phyloP scores from a whole-genome alignment of 495 filamentous ascomycete genomes.

The Recurvomyces mirabilis region DNA sequence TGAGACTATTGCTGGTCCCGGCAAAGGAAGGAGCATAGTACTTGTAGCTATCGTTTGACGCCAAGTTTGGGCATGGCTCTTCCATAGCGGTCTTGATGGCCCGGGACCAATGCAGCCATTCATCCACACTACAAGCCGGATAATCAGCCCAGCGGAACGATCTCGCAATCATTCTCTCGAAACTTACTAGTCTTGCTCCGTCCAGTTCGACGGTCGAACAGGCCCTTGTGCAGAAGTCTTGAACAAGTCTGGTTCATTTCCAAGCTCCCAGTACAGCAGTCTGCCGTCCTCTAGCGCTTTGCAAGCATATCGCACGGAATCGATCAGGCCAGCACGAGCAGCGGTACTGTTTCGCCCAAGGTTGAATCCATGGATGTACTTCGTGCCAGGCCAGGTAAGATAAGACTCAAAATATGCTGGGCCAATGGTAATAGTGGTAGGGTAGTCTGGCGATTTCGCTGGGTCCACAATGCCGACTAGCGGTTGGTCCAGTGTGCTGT shows the following conservation, averaged over 20 bases:
- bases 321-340: slow-evolving; percentile 41
- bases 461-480: slow-evolving; percentile 45
- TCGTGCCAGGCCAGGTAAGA: slow-evolving; percentile 42
- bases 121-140: slow-evolving; percentile 30
- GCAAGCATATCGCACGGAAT: slow-evolving; percentile 48
- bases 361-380: slow-evolving; percentile 56
- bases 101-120: slow-evolving; percentile 49
- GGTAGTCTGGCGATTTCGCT: slow-evolving; percentile 45
- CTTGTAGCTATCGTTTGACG: slow-evolving; percentile 34
- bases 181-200: slow-evolving; percentile 39
- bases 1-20: slow-evolving; percentile 42
- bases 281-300: slow-evolving; percentile 41
- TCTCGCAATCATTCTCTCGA: neutral
- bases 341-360: slow-evolving; percentile 44
- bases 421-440: slow-evolving; percentile 49
- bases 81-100: slow-evolving; percentile 39
- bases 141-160: neutral
- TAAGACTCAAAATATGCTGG: slow-evolving; percentile 58
- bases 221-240: slow-evolving; percentile 42
- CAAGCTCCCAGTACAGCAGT: slow-evolving; percentile 50
- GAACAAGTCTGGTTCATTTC: slow-evolving; percentile 59
- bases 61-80: slow-evolving; percentile 42
- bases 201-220: slow-evolving; percentile 44
- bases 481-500: slow-evolving; percentile 41
- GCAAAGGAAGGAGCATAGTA: slow-evolving; percentile 54